Percentiles rank a stretch among this genome's conserved stretches.
These are phyloP conservation scores for Fusarium fracticaudum DNA, from an alignment of 2,329 filamentous ascomycete genomes.

Conservation along the genomic window DNA sequence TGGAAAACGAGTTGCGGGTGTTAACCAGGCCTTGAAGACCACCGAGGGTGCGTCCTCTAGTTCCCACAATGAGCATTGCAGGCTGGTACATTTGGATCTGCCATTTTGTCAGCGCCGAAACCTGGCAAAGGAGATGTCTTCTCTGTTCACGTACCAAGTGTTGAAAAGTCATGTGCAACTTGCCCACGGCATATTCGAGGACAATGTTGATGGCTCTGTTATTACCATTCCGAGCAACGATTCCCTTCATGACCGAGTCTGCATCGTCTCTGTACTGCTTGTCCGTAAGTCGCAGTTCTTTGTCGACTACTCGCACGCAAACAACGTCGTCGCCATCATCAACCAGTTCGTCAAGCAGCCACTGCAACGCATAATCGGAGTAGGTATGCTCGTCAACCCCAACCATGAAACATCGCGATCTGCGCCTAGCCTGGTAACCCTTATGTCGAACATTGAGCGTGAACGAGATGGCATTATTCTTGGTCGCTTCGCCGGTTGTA, in stretches of 20 bases:
- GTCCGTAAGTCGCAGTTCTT: conserved; percentile 76
- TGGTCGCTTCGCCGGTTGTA: conserved; percentile 65
- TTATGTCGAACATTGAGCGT: conserved; percentile 88
- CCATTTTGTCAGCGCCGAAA: conserved; percentile 4
- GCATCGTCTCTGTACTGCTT: conserved; percentile 82
- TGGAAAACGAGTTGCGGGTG: conserved; percentile 82
- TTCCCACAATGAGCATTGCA: conserved; percentile 90
- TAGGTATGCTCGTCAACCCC: conserved; percentile 92
- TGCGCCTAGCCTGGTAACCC: conserved; percentile 81
- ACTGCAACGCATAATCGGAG: conserved; percentile 90
- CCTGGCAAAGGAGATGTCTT: neutral
- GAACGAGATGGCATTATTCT: conserved; percentile 72
- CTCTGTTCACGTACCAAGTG: conserved; percentile 71
- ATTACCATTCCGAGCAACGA: conserved; percentile 79
- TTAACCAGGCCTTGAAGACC: conserved; percentile 88
- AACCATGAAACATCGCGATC: conserved; percentile 89
- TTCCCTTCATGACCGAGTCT: conserved; percentile 75
- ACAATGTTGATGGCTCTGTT: conserved; percentile 87
- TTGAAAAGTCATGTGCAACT: conserved; percentile 90
- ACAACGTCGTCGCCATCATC: conserved; percentile 95
- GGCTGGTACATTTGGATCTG: conserved; percentile 93
- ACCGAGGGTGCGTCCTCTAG: conserved; percentile 82
- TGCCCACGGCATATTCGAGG: conserved; percentile 88
- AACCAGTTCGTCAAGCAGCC: conserved; percentile 90
- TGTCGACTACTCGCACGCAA: conserved; percentile 88